phyloP scores from a whole-genome alignment of 139 green algal genomes.

The Raphidocelis subcapitata region DNA sequence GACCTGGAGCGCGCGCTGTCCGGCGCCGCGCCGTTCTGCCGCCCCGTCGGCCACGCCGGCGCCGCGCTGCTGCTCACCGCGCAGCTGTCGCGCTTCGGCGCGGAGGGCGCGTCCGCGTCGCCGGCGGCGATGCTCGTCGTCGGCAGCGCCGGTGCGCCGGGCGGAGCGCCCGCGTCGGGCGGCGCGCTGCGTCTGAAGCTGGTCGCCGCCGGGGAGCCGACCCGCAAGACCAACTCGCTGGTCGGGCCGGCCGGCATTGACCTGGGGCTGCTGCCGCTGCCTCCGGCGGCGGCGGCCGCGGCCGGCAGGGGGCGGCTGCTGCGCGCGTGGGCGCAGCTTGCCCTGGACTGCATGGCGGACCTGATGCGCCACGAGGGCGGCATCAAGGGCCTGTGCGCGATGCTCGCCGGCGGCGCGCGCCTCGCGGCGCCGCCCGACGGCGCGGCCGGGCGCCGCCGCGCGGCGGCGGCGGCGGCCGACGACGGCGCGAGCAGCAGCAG shows the following conservation, averaged over 20 bases:
- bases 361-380: constrained; percentile 28
- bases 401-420: constrained; percentile 12
- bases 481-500: neutral
- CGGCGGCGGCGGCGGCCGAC: neutral
- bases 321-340: constrained; percentile 34
- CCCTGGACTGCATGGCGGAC: constrained; percentile 55
- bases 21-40: constrained; percentile 39
- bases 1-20: constrained; percentile 34
- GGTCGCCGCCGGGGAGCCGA: too few species aligned
- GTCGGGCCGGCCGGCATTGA: too few species aligned
- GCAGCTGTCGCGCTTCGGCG: neutral
- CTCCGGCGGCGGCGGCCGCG: neutral
- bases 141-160: too few species aligned
- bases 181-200: too few species aligned
- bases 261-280: too few species aligned
- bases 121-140: too few species aligned
- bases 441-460: neutral
- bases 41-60: neutral
- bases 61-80: constrained; percentile 25
- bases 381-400: constrained; percentile 15
- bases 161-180: too few species aligned
- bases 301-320: neutral
- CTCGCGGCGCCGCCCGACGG: constrained; percentile 5
- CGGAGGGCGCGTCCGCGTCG: neutral
- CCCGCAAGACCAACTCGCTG: too few species aligned